These are phyloP conservation scores for Pleomassaria siparia DNA, from an alignment of 2,329 filamentous ascomycete species.

Conservation along the genomic window DNA sequence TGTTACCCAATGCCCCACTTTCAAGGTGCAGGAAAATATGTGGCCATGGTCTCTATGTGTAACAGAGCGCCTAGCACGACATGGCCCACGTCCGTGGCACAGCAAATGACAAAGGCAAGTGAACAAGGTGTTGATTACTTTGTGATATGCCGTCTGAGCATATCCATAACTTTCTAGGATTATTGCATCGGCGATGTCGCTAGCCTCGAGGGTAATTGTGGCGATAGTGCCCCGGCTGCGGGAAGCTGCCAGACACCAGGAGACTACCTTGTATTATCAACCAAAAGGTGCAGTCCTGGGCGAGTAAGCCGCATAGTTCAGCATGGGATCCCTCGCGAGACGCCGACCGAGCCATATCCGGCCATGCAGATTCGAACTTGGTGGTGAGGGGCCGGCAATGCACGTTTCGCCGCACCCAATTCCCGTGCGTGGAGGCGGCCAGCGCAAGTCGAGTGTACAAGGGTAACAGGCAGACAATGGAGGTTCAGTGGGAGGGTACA, in stretches of 20 bases:
- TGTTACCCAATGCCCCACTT: constrained; percentile 12
- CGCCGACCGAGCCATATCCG: background rate
- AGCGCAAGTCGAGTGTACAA: too few relatives aligned
- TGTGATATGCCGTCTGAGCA: constrained; percentile 17
- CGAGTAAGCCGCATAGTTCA: background rate
- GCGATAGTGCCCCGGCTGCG: constrained; percentile 13
- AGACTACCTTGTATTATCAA: background rate
- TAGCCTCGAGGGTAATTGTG: constrained; percentile 3
- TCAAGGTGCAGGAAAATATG: constrained; percentile 19
- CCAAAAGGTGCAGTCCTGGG: background rate
- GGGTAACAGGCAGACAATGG: too few relatives aligned
- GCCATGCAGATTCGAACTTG: background rate
- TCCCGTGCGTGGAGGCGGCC: background rate
- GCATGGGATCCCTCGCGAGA: too few relatives aligned
- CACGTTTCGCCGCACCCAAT: background rate
- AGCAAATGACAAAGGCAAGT: constrained; percentile 10
- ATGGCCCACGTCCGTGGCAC: constrained; percentile 12
- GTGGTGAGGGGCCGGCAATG: background rate
- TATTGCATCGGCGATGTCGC: constrained; percentile 14
- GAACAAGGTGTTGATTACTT: constrained; percentile 7
- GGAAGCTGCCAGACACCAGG: background rate
- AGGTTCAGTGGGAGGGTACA: too few relatives aligned
- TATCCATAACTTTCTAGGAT: constrained; percentile 9
- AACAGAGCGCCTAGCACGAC: constrained; percentile 12
- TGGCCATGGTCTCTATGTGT: constrained; percentile 9